Base-by-base conservation (phyloP, 1,284 basidiomycete genomes). In the Puccinia coronata region DNA sequence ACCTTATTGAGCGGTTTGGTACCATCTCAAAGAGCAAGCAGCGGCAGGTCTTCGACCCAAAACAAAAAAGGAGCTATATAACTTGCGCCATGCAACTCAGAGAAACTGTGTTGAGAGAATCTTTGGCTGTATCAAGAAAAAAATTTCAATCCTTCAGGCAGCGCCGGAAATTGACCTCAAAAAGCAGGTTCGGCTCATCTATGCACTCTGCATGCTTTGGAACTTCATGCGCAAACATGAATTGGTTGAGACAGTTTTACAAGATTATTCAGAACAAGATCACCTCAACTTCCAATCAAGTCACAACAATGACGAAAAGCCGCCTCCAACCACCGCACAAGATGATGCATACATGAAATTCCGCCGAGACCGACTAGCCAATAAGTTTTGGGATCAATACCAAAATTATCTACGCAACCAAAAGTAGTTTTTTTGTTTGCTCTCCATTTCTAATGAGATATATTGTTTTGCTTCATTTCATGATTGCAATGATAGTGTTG, bases 191-290 rank as follows among this genome's bases (percentile, higher is more conserved):
- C 5, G n/a, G 23, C 34, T 16, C 12, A 61, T 61, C 20, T 28
- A 61, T 28, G n/a, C 57, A 61, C 28, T 61, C 23, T 28, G 28
- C 31, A 18, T 61, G 57, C 34, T 61, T 16, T 61, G 57, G 57
- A 61, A 61, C 25, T 61, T 61, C 57, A 61, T 61, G 57, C 28
- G 57, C 8, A 11, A 61, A 28, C 57, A 61, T 61, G 57, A 61
- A 28, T 18, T 25, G 20, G 34, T 61, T 36, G 34, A 31, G 5
- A 28, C 25, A 12, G 14, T 36, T 11, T 61, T 61, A 5, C 5
- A 61, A 4, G 57, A 61, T 25, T 61, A 61, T 20, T 9, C 57
- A 2, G 34, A 61, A 14, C 14, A 18, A 5, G 57, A 61, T 28
- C 28, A 61, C 25, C 12, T 36, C 57, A n/a, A n/a, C 8, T 5